phyloP scores from a whole-genome alignment of 2,329 filamentous ascomycete species.

The Teratosphaeriaceae sp. region DNA sequence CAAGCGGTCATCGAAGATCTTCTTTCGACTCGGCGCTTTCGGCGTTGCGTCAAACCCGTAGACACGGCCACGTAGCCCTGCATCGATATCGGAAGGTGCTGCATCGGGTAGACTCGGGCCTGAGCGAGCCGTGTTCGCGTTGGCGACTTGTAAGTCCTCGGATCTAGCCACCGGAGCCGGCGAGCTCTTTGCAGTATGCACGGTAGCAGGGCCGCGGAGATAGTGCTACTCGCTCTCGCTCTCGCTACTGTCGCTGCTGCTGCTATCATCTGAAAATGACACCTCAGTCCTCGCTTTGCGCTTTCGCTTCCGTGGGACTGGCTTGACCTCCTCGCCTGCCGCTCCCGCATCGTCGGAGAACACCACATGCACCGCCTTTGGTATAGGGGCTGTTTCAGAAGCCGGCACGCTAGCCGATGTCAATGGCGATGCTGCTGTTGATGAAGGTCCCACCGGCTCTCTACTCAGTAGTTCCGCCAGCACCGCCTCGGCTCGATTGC shows the following conservation, averaged over 20 bases:
- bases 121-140: background rate
- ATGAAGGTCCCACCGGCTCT: background rate
- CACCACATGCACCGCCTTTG: no score
- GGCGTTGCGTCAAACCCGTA: background rate
- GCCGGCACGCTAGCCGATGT: no score
- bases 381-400: no score
- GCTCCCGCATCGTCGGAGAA: background rate
- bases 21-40: background rate
- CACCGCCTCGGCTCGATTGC: background rate
- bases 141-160: background rate
- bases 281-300: constrained; percentile 29
- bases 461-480: background rate
- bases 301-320: no score
- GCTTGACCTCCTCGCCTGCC: constrained; percentile 9
- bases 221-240: constrained; percentile 10
- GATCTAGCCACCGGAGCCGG: background rate
- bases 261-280: constrained; percentile 16
- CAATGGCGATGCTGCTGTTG: constrained; percentile 1
- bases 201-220: constrained; percentile 5
- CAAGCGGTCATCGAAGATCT: constrained; percentile 5
- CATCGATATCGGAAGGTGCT: no score
- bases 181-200: constrained; percentile 2
- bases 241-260: constrained; percentile 12
- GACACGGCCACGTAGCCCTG: no score
- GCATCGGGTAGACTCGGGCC: background rate